Evolutionary conservation across 2,329 filamentous ascomycete genomes (phyloP).

Genomic region (Ceratocystis lukuohia): DNA sequence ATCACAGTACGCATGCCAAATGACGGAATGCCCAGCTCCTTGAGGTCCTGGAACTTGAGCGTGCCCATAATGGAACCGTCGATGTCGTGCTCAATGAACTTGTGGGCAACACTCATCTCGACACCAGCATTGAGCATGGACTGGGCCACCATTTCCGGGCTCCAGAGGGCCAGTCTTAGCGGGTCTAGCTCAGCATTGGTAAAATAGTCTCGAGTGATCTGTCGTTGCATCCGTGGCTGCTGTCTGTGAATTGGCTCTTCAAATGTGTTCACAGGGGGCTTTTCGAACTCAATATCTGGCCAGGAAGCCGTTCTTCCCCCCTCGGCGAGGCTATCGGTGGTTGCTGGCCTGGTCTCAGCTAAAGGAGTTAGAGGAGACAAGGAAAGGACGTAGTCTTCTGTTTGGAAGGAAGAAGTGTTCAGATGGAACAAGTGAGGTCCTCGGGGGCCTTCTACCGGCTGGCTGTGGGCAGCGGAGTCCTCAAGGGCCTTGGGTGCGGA

Average conservation of each 20-base stretch:
- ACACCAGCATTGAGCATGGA: slow-evolving; percentile 80
- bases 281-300: slow-evolving; percentile 16
- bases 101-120: slow-evolving; percentile 62
- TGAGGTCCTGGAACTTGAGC: slow-evolving; percentile 79
- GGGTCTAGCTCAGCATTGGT: slow-evolving; percentile 45
- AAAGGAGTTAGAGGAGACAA: slow-evolving; percentile 59
- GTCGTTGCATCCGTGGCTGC: background rate
- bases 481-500: slow-evolving; percentile 3
- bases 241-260: background rate
- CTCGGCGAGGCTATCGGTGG: background rate
- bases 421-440: slow-evolving; percentile 78
- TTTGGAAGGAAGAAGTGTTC: slow-evolving; percentile 43
- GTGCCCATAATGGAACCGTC: slow-evolving; percentile 75
- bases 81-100: slow-evolving; percentile 86
- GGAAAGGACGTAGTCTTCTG: slow-evolving; percentile 44
- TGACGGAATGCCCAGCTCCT: slow-evolving; percentile 66
- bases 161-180: slow-evolving; percentile 50
- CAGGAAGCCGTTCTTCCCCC: slow-evolving; percentile 26
- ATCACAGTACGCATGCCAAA: slow-evolving; percentile 69
- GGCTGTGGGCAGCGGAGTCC: slow-evolving; percentile 30
- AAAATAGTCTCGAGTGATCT: slow-evolving; percentile 33
- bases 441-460: slow-evolving; percentile 59
- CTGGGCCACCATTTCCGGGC: slow-evolving; percentile 62
- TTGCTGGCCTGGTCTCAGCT: background rate
- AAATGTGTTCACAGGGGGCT: background rate